Evolutionary conservation across 192 early-diverging fungal species (phyloP), one percentile per base, ranked within the genome.

Genomic region (Linnemannia schmuckeri): DNA sequence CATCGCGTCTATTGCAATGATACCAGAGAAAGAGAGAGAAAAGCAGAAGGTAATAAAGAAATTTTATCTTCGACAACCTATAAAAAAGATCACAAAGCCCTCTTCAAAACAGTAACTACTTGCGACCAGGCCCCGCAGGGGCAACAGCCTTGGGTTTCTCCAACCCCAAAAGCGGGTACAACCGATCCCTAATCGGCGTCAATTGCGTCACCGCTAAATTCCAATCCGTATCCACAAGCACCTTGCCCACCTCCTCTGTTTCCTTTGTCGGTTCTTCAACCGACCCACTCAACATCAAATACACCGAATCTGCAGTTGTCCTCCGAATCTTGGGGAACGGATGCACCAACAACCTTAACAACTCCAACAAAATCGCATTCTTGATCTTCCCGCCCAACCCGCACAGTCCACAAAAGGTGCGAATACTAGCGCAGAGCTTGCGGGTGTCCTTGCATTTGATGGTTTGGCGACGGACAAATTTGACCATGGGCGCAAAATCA

Each of bases 281-380:
- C 24, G 93, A 90, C 13, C 91, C 89, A 27, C 54, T 83, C 33
- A 97, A 40, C 68, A 91, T 92, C 54, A 96, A 70, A 87, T 95
- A 97, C 42, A 97, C 82, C 63, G 93, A 90, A 75, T 97, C 96
- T 2, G 96, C 93, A 1, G 93, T 90, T 4, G 90, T 76, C 40
- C 93, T 88, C 13, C 96, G 93, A 61, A 96, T 93, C 85, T 90
- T 93, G 27, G 97, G 97, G 83, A 91, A 97, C 46, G 95, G 91
- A 89, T 97, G 97, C 8, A 90, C 89, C 9, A 97, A 77, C 77
- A 94, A 93, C 12, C 83, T 61, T 15, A 97, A 78, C 74, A 96
- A 74, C 78, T 93, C 91, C 22, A 89, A 84, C 54, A 97, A 69
- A 18, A 94, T 92, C 2, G 82, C 90, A 54, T 80, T 90, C 76